Base-by-base conservation (phyloP, 2,329 filamentous ascomycete species). In the Dryadomyces quercus-mongolicae region DNA sequence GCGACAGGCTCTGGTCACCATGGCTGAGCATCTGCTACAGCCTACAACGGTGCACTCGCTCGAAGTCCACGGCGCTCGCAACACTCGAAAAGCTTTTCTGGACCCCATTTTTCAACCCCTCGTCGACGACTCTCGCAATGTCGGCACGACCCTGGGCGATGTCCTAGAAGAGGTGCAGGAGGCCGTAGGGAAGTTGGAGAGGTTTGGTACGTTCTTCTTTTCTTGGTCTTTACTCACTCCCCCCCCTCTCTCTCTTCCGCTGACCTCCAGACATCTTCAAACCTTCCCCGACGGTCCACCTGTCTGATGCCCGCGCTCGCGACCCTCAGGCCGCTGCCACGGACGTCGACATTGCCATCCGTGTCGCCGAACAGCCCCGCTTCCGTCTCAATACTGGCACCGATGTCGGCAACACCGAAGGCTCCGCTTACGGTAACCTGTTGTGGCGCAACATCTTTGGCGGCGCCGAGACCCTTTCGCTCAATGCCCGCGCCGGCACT, bases 361-460 rank as follows among this genome's bases (percentile, higher is more conserved):
- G 81, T 53, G 86, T 87, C 21, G 77, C 78, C 57, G 92, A 98
- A 70, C 84, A 88, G 60, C 85, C 88, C 36, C 84, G 86, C 43
- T 81, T 97, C 64, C 82, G 90, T 56, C 79, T 97, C 63, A 95
- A 95, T 73, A 95, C 91, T 0, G 93, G 93, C 56, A 97, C 93
- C 9, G 92, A 97, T 66, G 78, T 95, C 48, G 93, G 93, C 58
- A 95, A 94, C 65, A 84, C 88, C 21, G 93, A 98, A 69, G 93
- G 92, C 40, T 95, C 91, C 8, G 92, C 91, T 4, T 97, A 95
- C 65, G 85, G 88, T 60, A 92, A 93, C 61, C 77, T 90, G 47
- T 77, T 92, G 52, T 84, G 90, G 74, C 84, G 93, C 61, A 98
- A 98, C 70, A 78, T 98, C 56, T 88, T 98, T 66, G 93, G 93